phyloP scores from a whole-genome alignment of 306 rosid species.

The Cajanus cajan region DNA sequence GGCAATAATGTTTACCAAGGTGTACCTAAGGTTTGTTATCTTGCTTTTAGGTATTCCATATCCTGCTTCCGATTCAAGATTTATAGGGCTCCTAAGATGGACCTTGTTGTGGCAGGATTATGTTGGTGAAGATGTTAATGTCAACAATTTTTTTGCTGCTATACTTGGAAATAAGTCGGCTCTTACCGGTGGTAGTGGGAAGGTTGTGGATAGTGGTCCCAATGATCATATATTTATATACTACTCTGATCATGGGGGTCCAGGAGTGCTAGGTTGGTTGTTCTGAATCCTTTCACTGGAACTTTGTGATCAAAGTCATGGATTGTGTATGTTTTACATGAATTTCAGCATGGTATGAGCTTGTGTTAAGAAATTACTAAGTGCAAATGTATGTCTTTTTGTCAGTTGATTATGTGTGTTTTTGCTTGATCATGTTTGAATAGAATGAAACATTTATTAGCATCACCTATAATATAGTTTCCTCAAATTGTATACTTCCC shows the following conservation, averaged over 20 bases:
- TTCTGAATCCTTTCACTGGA: background rate
- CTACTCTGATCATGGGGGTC: constrained; percentile 92
- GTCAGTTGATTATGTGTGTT: background rate
- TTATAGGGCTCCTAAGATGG: constrained; percentile 9
- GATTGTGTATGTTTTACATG: background rate
- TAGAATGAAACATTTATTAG: background rate
- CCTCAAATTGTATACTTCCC: background rate
- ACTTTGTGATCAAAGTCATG: background rate
- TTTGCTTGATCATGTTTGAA: constrained; percentile 20
- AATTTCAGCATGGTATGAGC: constrained; percentile 13
- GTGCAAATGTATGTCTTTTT: background rate
- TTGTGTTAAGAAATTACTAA: background rate
- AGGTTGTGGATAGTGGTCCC: constrained; percentile 93
- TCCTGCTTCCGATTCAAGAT: background rate
- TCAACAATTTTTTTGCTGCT: constrained; percentile 72
- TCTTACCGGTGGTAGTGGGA: constrained; percentile 84
- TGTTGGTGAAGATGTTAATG: constrained; percentile 76
- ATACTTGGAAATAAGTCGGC: constrained; percentile 85
- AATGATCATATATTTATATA: constrained; percentile 87
- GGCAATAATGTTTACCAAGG: constrained; percentile 86
- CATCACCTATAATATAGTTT: background rate
- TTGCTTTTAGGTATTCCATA: background rate
- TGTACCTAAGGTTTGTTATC: constrained; percentile 81
- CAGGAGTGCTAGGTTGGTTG: constrained; percentile 92
- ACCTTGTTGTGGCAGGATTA: constrained; percentile 65